Conservation (phyloP, 257 asterid genomes). For the Osmanthus fragrans region DNA sequence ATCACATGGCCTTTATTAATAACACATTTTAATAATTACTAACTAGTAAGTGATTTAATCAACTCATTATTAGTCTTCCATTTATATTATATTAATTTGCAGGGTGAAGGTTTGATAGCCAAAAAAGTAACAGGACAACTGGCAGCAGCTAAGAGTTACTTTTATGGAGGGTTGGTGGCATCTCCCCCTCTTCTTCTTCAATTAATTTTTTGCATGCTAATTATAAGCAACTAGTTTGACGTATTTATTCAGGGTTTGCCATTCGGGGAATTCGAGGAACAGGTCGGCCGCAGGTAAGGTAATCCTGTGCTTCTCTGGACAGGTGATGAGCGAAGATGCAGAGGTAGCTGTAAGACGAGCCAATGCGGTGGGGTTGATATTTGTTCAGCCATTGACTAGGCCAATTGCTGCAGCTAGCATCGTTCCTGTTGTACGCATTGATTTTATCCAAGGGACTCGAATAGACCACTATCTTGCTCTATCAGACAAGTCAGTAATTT, state of each 20-base stretch:
- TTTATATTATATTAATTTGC: conserved; percentile 12
- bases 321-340: conserved; percentile 30
- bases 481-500: conserved; percentile 26
- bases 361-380: conserved; percentile 49
- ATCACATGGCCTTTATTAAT: too few species aligned
- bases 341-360: conserved; percentile 36
- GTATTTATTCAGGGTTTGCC: conserved; percentile 34
- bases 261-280: conserved; percentile 25
- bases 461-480: conserved; percentile 24
- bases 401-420: conserved; percentile 45
- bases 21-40: not conserved
- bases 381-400: conserved; percentile 51
- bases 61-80: not conserved
- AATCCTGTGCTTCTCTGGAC: conserved; percentile 49
- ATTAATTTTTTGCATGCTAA: not conserved
- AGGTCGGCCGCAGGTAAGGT: conserved; percentile 36
- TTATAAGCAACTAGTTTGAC: not conserved
- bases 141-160: conserved; percentile 33
- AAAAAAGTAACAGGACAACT: conserved; percentile 33
- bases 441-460: conserved; percentile 49
- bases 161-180: conserved; percentile 34
- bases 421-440: conserved; percentile 47
- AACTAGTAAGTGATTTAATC: not conserved
- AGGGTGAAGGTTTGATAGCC: conserved; percentile 60
- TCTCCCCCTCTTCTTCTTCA: not conserved